Evolutionary conservation across 495 filamentous ascomycete species (phyloP), one percentile per base, ranked within the genome.

Genomic region (Podospora pseudopauciseta): DNA sequence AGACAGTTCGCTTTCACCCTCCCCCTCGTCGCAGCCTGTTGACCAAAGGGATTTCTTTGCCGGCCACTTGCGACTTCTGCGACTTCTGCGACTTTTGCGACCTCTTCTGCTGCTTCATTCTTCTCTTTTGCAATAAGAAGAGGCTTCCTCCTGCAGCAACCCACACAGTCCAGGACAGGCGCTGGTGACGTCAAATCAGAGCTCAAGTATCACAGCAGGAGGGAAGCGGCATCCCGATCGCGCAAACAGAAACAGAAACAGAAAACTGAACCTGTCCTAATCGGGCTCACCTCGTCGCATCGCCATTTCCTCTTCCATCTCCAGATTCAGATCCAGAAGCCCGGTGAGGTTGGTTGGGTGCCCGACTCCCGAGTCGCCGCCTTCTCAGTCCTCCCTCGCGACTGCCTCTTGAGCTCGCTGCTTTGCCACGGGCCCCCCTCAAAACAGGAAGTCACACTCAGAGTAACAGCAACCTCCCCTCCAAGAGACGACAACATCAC

Each of bases 141-240:
- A 49, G 39, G 39, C 39, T 49, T 32, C 30, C 3, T 49, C 2
- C 39, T 49, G 39, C 39, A 49, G 39, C 7, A 49, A 49, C 39
- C 39, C 39, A 49, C 13, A 9, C 30, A 49, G 13, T 13, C 39
- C 20, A 18, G 18, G 49, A 20, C 58, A 44, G 19, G 16, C 61
- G 18, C 32, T 63, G 27, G 64, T 70, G 64, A 67, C 65, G 63
- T 65, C 65, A 73, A 73, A 65, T 60, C 63, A 39, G 13, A 68
- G 27, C 54, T 60, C 58, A 34, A 65, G 68, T 73, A 59, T 61
- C 66, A 70, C 71, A 57, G 66, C 68, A 73, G 60, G 65, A 63
- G 64, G 59, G 30, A 70, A 63, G 66, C 66, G 56, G 53, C 68
- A 62, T 65, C 59, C 61, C 58, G 53, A 63, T 63, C 30, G 28